Base-by-base conservation (phyloP, 2,329 filamentous ascomycete genomes). In the Chaetomium strumarium region DNA sequence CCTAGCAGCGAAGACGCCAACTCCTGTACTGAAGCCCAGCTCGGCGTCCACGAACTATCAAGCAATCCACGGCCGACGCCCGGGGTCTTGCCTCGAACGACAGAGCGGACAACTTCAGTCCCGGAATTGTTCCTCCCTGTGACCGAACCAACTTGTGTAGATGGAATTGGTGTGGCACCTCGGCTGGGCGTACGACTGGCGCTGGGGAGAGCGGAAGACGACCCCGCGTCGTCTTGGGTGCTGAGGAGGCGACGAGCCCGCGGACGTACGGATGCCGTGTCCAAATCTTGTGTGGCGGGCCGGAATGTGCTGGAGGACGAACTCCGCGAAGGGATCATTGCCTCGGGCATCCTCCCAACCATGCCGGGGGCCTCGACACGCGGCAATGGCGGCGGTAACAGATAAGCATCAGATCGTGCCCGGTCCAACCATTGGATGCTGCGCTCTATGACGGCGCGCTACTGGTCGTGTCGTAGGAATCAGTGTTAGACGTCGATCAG, bases 11-110 rank as follows among this genome's bases (percentile, higher is more conserved):
- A 75, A 2, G 75, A 71, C 6, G 79, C 77, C 47, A 82, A 71
- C 36, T 75, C 77, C 53, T 79, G 75, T 2, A 82, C 73, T 5
- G 78, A 78, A 3, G 74, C 70, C 79, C 79, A 82, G 61, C 72
- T 75, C 31, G 78, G 73, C 1, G 73, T 67, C 71, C 77, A 78
- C 2, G 77, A 74, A 42, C 76, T 73, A 49, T 75, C 76, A 10
- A 80, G 65, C 43, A 80, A 68, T 29, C 72, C 69, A 44, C 69
- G 66, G 39, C 68, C 70, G 41, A 69, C 66, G 8, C 62, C 57
- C n/a, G 59, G 51, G 37, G 51, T 60, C 41, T 57, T 57, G 19
- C 50, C 33, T 31, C 57, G 53, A 9, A 49, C 3, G 4, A 51
- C 41, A 30, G 44, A 52, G 19, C 43, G 44, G 8, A 55, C 58